Base-by-base conservation (phyloP, 768 basidiomycete genomes). In the Lactarius tabidus region DNA sequence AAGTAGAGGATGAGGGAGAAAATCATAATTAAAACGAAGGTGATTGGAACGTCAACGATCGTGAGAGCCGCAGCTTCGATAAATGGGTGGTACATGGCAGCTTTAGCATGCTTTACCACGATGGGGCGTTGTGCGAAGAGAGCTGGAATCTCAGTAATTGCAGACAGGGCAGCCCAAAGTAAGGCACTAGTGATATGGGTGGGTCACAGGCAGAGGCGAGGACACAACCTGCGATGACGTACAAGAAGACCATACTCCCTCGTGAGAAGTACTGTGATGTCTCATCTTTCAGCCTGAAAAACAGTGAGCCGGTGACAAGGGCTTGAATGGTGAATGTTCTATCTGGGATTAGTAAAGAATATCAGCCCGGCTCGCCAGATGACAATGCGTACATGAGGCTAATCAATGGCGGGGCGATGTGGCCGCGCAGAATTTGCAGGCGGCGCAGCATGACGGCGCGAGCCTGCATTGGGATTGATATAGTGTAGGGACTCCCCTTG, bases 201-300 rank as follows among this genome's bases (percentile, higher is more conserved):
- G 17, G 55, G 60, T 38, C 10, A 31, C 12, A n/a, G 20, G 31
- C 18, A 12, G 14, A 15, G 29, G 17, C 3, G 23, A 20, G n/a
- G 15, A 9, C 9, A 2, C 29, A 18, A 54, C n/a, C 26, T 9
- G 33, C 41, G 39, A 38, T 23, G 31, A 75, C 83, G 39, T 72
- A 87, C 82, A 91, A 90, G 81, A 89, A 92, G 23, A 93, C 77
- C 23, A 88, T 80, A 75, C 90, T 85, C 45, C 89, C 90, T 20
- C 91, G 83, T 23, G 87, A 85, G 78, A 89, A 91, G 72, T 83
- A 87, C 12, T 84, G 85, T 17, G 78, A 74, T 1, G 90, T 89
- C 9, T 77, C 76, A 20, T 82, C 77, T 0, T 82, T 78, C 36
- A 85, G 75, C 9, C 80, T 77, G 63, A 84, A 78, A 79, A 89